Percentiles rank a stretch among this genome's conserved stretches.
phyloP scores from a whole-genome alignment of 192 early-diverging fungal genomes.

The Backusella parvicylindrica region DNA sequence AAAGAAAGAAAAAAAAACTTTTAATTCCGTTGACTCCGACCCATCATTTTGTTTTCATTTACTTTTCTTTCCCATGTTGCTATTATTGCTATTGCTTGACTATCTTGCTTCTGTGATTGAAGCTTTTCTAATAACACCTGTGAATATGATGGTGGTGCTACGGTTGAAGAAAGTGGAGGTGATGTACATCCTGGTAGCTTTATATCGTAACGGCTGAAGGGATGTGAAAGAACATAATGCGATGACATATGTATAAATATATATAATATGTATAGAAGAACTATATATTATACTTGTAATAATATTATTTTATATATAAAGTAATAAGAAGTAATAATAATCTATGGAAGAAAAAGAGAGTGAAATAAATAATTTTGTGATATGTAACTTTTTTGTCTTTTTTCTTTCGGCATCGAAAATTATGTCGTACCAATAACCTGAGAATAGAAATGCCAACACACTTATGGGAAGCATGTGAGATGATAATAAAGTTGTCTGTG shows the following conservation, averaged over 20 bases:
- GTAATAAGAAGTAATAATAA: neutral
- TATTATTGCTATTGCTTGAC: neutral
- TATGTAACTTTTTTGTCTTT: neutral
- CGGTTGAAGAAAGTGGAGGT: neutral
- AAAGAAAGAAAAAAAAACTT: neutral
- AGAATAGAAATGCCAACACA: neutral
- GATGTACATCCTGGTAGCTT: neutral
- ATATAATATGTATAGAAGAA: neutral
- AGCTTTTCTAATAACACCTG: neutral
- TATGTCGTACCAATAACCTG: neutral
- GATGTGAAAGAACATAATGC: neutral
- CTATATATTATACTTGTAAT: neutral
- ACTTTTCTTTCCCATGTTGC: neutral
- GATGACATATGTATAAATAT: neutral
- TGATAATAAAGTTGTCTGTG: constrained; percentile 1
- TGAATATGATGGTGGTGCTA: neutral
- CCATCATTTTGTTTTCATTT: neutral
- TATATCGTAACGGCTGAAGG: neutral
- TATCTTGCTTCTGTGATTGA: neutral
- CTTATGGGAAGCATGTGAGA: neutral
- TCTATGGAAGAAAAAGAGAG: neutral
- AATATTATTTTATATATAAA: neutral
- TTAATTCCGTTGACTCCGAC: neutral
- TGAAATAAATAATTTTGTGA: neutral
- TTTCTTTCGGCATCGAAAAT: neutral